phyloP scores from a whole-genome alignment of 495 filamentous ascomycete genomes.

The Xylaria curta region DNA sequence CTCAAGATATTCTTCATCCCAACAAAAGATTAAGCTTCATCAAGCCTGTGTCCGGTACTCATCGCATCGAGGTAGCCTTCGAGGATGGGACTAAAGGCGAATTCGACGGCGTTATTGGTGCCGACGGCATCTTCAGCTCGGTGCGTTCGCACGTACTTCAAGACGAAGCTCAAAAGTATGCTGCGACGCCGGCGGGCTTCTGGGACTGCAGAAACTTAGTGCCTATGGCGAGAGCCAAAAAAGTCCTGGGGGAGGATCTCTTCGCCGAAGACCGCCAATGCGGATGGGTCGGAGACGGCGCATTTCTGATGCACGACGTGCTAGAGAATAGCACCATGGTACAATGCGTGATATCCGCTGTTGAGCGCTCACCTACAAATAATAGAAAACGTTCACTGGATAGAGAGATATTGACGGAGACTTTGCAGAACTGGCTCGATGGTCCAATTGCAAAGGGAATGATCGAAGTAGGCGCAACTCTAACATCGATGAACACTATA shows the following conservation, averaged over 20 bases:
- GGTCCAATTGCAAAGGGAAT: conserved; percentile 27
- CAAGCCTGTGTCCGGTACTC: neutral
- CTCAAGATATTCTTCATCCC: conserved; percentile 18
- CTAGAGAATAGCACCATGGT: conserved; percentile 31
- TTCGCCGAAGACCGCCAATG: conserved; percentile 31
- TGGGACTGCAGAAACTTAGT: conserved; percentile 33
- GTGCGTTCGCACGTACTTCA: conserved; percentile 30
- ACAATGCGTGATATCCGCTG: conserved; percentile 26
- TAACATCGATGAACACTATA: no score
- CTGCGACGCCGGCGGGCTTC: conserved; percentile 27
- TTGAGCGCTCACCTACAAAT: conserved; percentile 13
- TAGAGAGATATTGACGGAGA: conserved; percentile 6
- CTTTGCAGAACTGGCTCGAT: conserved; percentile 23
- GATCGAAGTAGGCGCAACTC: conserved; percentile 26
- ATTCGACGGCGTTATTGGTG: conserved; percentile 39
- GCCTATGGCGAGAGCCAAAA: conserved; percentile 28
- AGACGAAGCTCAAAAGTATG: conserved; percentile 18
- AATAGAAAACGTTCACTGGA: conserved; percentile 23
- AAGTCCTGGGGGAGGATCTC: conserved; percentile 26
- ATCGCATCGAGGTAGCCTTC: conserved; percentile 22
- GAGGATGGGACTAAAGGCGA: conserved; percentile 26
- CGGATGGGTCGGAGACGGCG: conserved; percentile 34
- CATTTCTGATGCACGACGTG: conserved; percentile 28
- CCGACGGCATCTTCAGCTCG: conserved; percentile 38
- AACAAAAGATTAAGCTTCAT: conserved; percentile 4